Percentiles rank a stretch among this genome's conserved stretches.
Conservation (phyloP, 129 eudicot genomes). For the Chrysanthemum lavandulifolium region DNA sequence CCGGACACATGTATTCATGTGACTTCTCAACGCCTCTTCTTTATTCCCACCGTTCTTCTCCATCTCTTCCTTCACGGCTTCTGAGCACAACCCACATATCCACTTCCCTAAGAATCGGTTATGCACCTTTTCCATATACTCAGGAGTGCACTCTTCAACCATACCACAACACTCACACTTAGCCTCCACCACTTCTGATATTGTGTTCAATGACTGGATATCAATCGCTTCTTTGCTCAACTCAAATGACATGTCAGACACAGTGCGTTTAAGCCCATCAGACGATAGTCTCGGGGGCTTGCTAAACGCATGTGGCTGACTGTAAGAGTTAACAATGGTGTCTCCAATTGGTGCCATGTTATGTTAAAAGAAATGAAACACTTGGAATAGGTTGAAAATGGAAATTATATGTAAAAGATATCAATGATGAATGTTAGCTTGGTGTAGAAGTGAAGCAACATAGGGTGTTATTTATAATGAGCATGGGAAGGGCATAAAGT, state of each 20-base stretch:
- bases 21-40: conserved; percentile 60
- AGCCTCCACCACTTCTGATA: conserved; percentile 64
- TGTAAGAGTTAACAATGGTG: conserved; percentile 26
- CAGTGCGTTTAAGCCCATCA: conserved; percentile 54
- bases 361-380: background rate
- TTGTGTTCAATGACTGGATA: conserved; percentile 37
- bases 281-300: conserved; percentile 58
- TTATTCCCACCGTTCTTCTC: conserved; percentile 68
- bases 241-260: conserved; percentile 66
- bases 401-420: conserved; percentile 12
- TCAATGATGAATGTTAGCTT: conserved; percentile 29
- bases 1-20: conserved; percentile 68
- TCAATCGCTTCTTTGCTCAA: conserved; percentile 41
- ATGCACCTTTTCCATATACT: conserved; percentile 56
- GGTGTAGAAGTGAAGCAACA: conserved; percentile 39
- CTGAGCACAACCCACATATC: conserved; percentile 78
- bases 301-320: conserved; percentile 15
- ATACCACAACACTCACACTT: conserved; percentile 85
- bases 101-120: conserved; percentile 60
- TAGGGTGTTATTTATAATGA: conserved; percentile 38
- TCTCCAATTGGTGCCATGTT: conserved; percentile 66
- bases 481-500: conserved; percentile 18
- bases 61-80: conserved; percentile 76
- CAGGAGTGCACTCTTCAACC: conserved; percentile 72
- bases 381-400: conserved; percentile 7